Percentiles rank a stretch among this genome's conserved stretches.
These are phyloP conservation scores for Apiospora pterosperma DNA, from an alignment of 2,329 filamentous ascomycete genomes.

Conservation along the genomic window DNA sequence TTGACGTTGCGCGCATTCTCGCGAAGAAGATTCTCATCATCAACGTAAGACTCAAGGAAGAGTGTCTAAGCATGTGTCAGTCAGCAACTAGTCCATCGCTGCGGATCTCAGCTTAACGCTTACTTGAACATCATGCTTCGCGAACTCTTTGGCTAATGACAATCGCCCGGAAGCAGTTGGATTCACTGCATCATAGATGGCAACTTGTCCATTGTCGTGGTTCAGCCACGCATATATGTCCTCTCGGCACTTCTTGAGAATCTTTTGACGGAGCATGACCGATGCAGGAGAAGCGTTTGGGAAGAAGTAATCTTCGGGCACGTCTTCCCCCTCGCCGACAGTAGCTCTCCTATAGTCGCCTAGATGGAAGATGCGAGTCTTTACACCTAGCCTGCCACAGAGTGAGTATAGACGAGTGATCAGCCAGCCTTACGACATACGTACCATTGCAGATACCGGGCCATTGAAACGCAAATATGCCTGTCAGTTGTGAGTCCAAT, in stretches of 20 bases:
- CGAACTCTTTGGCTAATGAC: conserved; percentile 89
- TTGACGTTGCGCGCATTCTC: conserved; percentile 98
- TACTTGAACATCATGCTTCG: conserved; percentile 93
- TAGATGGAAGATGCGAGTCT: conserved; percentile 95
- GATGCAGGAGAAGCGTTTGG: conserved; percentile 89
- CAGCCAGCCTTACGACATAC: conserved; percentile 17
- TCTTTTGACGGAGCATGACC: conserved; percentile 93
- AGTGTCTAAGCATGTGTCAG: conserved; percentile 61
- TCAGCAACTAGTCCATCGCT: not conserved
- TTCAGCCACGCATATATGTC: conserved; percentile 97
- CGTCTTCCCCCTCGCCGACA: conserved; percentile 75
- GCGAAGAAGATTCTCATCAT: conserved; percentile 88
- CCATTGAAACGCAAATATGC: conserved; percentile 93
- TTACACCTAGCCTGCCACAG: conserved; percentile 76
- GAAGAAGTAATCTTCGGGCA: conserved; percentile 97
- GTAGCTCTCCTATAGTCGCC: conserved; percentile 95
- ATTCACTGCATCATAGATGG: conserved; percentile 98
- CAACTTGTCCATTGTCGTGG: conserved; percentile 95
- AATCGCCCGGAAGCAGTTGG: conserved; percentile 78
- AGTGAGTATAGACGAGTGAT: conserved; percentile 12
- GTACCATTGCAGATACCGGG: conserved; percentile 87
- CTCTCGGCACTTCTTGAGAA: conserved; percentile 93
- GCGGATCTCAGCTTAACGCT: conserved; percentile 11
- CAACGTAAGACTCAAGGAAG: conserved; percentile 94
- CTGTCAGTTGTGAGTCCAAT: conserved; percentile 36